A percentile compares a stretch with the other conserved stretches of the same genome.
phyloP scores from a whole-genome alignment of 805 yeast genomes.

The Metschnikowia bowlesiae region DNA sequence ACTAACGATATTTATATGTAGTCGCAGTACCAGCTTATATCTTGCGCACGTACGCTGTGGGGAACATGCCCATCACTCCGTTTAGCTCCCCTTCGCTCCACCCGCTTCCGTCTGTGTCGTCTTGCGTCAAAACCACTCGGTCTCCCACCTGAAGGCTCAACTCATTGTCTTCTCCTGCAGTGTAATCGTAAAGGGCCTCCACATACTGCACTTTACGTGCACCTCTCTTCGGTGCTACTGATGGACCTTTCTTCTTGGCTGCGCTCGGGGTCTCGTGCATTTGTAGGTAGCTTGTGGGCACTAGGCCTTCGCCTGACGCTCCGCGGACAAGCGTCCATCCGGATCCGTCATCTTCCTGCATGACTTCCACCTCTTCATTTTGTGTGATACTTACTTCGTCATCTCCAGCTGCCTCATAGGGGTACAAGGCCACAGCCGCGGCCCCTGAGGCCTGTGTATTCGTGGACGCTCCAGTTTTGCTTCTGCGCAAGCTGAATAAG shows the following conservation, averaged over 20 bases:
- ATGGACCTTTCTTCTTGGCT: conserved; percentile 58
- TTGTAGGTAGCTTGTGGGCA: conserved; percentile 77
- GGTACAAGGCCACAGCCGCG: conserved; percentile 54
- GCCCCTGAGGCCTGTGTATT: conserved; percentile 15
- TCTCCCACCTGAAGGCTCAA: conserved; percentile 71
- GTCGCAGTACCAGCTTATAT: conserved; percentile 15
- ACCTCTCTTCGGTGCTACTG: conserved; percentile 75
- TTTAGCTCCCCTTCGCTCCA: conserved; percentile 91
- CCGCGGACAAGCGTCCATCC: conserved; percentile 77
- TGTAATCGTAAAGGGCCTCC: conserved; percentile 71
- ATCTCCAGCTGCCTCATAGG: conserved; percentile 61
- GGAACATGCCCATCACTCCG: conserved; percentile 67
- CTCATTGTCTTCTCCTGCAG: conserved; percentile 78
- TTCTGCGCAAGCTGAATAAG: conserved; percentile 35
- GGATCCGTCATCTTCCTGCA: conserved; percentile 76
- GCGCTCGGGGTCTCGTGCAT: conserved; percentile 9
- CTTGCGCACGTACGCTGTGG: conserved; percentile 64
- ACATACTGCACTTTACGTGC: conserved; percentile 60
- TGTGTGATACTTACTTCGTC: conserved; percentile 66
- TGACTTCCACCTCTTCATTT: conserved; percentile 58
- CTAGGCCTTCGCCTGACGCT: conserved; percentile 61
- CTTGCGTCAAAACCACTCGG: conserved; percentile 55
- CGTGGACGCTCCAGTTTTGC: conserved; percentile 20
- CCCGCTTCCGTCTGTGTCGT: conserved; percentile 67
- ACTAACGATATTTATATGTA: conserved; percentile 14